Evolutionary conservation across 169 alveolate species (phyloP), one percentile per base, ranked within the genome.

Genomic region (Sarcocystis neurona): DNA sequence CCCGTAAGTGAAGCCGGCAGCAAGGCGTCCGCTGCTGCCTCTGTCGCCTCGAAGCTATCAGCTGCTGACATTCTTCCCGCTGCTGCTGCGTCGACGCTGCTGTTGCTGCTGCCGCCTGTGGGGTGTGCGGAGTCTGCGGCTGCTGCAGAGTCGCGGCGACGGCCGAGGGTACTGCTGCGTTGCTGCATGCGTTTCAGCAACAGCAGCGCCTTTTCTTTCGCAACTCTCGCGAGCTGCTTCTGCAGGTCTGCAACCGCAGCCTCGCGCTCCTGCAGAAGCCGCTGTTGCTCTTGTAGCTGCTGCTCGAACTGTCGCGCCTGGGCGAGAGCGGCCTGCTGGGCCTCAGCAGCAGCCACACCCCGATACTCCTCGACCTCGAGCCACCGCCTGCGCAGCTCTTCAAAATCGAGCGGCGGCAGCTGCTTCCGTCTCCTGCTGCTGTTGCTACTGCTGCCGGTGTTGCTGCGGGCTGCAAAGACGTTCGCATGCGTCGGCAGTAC

Each of bases 321-420:
- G 10, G 53, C 82, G n/a, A 0, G 34, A 6, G 82, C 82, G 2
- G 23, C 56, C 30, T 72, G 82, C 56, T 72, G 82, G 43, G 82
- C 82, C 37, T 72, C 56, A 37, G 41, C 82, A 1, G 82, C 53
- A n/a, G 82, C 82, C 0, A 72, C 82, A 39, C 82, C 53, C 37
- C 82, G 82, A 2, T 27, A 27, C 34, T 72, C 82, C 27, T 72
- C 82, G 30, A 27, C 56, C 53, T 72, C 82, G 34, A 72, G 34
- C 82, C 82, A 72, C 5, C 43, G 32, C 0, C 56, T 72, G 10
- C 82, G 82, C 47, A 72, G 56, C 30, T 72, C 82, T 72, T 72
- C 82, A 39, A 72, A 72, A 39, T 72, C 82, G 39, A 72, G 82
- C 53, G 1, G 82, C n/a, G 53, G 82, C 34, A 48, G 82, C 47